Base-by-base conservation (phyloP, 352 stramenopile species). In the Ophiocytium majus region DNA sequence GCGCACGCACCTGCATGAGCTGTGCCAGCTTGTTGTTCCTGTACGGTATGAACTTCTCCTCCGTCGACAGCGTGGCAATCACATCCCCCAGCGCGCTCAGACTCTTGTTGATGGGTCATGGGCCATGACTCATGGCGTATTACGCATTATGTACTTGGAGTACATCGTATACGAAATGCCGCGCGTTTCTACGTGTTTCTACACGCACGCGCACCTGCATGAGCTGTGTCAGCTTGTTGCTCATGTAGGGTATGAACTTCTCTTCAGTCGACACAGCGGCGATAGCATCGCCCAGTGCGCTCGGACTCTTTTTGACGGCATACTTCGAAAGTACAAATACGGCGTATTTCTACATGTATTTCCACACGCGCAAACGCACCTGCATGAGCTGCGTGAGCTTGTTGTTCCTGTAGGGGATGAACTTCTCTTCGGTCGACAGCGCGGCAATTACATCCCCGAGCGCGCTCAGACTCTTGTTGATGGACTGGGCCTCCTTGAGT, bases 161-260 rank as follows among this genome's bases (percentile, higher is more conserved):
- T n/a, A n/a, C n/a, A n/a, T n/a, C n/a, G n/a, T n/a, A n/a, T n/a
- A n/a, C n/a, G n/a, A n/a, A n/a, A n/a, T n/a, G n/a, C n/a, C n/a
- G n/a, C n/a, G n/a, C n/a, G n/a, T n/a, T n/a, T n/a, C n/a, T n/a
- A n/a, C n/a, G n/a, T n/a, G n/a, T n/a, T n/a, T n/a, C n/a, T n/a
- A n/a, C n/a, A n/a, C n/a, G n/a, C n/a, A n/a, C 85, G 19, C n/a
- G n/a, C n/a, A n/a, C n/a, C n/a, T n/a, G 86, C 82, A 19, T 96
- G 95, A 19, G 97, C 95, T 90, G 98, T 99, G 71, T 92, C 93
- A 81, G 97, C 93, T 50, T 95, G 91, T 86, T 99, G n/a, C n/a
- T 50, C n/a, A 63, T 71, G 85, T 98, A 99, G 32, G 94, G 94
- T 80, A 98, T 96, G 84, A 96, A 94, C 76, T 93, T 96, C 31